These are phyloP conservation scores for Laetiporus sulphureus DNA, from an alignment of 1,284 basidiomycete genomes.

Conservation along the genomic window DNA sequence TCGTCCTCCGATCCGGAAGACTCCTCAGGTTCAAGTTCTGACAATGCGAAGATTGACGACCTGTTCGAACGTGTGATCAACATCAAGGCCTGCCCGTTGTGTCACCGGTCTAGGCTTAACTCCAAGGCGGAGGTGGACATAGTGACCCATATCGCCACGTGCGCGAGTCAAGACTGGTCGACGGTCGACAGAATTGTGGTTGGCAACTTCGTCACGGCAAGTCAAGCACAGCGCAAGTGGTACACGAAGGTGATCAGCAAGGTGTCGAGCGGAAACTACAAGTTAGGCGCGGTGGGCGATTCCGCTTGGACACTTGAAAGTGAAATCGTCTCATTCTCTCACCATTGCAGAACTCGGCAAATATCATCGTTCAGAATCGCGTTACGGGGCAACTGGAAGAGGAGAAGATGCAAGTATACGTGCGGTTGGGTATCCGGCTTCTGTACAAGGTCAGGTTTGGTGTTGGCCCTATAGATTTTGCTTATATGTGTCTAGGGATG, in stretches of 20 bases:
- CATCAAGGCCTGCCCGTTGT: constrained; percentile 90
- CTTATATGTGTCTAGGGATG: constrained; percentile 77
- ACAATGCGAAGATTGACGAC: constrained; percentile 28
- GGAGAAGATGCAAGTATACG: constrained; percentile 98
- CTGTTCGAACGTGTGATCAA: constrained; percentile 89
- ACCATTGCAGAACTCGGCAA: constrained; percentile 73
- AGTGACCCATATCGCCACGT: constrained; percentile 89
- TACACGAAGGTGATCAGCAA: constrained; percentile 86
- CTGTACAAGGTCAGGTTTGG: constrained; percentile 67
- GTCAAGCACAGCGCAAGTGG: constrained; percentile 96
- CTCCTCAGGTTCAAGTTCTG: constrained; percentile 22
- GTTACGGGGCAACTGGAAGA: constrained; percentile 89
- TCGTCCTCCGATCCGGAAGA: constrained; percentile 43
- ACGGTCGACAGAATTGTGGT: constrained; percentile 86
- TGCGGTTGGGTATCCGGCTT: constrained; percentile 86
- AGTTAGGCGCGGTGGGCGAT: constrained; percentile 80
- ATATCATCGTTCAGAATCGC: constrained; percentile 94
- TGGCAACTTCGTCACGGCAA: constrained; percentile 92
- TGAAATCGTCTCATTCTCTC: not conserved
- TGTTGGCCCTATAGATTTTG: too few species aligned
- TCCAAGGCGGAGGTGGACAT: constrained; percentile 91
- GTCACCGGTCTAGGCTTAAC: constrained; percentile 81
- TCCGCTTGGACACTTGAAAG: too few species aligned
- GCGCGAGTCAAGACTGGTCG: constrained; percentile 90
- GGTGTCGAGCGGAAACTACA: constrained; percentile 82